Conservation (phyloP, 164 flowering plant species). For the Buxus sempervirens region DNA sequence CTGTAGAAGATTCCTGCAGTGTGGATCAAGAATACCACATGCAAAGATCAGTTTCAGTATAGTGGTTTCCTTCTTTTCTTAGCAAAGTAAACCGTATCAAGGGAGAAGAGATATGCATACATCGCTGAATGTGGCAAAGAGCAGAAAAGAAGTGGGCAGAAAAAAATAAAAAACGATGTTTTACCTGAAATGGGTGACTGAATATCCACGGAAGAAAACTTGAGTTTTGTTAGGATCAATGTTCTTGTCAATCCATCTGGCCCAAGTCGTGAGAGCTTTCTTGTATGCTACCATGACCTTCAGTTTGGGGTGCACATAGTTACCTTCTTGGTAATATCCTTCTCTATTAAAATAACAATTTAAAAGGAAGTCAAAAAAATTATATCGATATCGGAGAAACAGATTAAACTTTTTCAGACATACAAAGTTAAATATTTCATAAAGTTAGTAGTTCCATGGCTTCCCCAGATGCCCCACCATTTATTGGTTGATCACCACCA, state of each 20-base stretch:
- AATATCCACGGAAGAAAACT: conserved; percentile 82
- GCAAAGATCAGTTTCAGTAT: too few species aligned
- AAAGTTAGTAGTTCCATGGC: too few species aligned
- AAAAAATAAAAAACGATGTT: not conserved
- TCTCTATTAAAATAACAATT: conserved; percentile 37
- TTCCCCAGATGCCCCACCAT: too few species aligned
- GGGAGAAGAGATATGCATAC: too few species aligned
- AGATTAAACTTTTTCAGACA: too few species aligned
- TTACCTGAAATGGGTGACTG: conserved; percentile 81
- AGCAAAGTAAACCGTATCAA: too few species aligned
- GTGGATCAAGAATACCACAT: conserved; percentile 76
- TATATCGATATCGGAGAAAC: too few species aligned
- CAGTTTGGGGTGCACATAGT: conserved; percentile 57
- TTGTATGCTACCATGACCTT: conserved; percentile 62
- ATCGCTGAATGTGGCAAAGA: too few species aligned
- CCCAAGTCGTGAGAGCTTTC: conserved; percentile 80
- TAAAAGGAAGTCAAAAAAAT: not conserved
- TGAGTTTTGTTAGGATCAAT: conserved; percentile 45
- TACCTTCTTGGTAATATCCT: conserved; percentile 88
- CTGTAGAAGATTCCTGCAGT: too few species aligned
- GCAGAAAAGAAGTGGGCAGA: not conserved
- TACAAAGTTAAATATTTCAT: too few species aligned
- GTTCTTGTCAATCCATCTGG: conserved; percentile 71
- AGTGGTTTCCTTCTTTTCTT: too few species aligned
- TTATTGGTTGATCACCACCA: too few species aligned